phyloP scores from a whole-genome alignment of 192 early-diverging fungal genomes.

The Pilaira anomala region DNA sequence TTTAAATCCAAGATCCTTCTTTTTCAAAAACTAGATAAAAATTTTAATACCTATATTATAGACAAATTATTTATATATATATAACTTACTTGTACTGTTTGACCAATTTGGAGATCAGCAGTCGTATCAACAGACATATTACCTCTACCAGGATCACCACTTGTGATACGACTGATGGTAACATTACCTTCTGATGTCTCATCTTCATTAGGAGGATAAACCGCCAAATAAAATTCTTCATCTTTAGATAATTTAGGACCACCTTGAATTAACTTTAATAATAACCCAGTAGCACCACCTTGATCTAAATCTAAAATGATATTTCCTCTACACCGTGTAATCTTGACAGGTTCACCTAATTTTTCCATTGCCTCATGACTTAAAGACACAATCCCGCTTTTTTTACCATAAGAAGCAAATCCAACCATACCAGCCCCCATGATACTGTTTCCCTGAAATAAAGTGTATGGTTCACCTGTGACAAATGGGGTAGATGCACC shows the following conservation, averaged over 20 bases:
- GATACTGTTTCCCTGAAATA: slow-evolving; percentile 44
- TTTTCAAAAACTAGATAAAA: slow-evolving; percentile 34
- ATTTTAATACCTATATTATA: background rate
- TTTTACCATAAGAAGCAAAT: slow-evolving; percentile 29
- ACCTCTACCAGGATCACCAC: slow-evolving; percentile 55
- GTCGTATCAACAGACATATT: slow-evolving; percentile 58
- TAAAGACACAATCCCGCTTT: background rate
- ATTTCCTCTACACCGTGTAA: slow-evolving; percentile 54
- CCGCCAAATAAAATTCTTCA: slow-evolving; percentile 51
- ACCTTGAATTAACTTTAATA: slow-evolving; percentile 42
- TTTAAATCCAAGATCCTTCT: background rate
- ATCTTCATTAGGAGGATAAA: slow-evolving; percentile 21
- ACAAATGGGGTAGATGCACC: slow-evolving; percentile 55
- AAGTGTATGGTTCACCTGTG: slow-evolving; percentile 46
- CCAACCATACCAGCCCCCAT: slow-evolving; percentile 48
- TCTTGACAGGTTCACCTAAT: slow-evolving; percentile 46
- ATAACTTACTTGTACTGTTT: slow-evolving; percentile 46
- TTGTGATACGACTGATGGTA: slow-evolving; percentile 40
- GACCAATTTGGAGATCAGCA: slow-evolving; percentile 44
- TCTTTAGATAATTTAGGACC: slow-evolving; percentile 43
- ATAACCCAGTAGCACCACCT: slow-evolving; percentile 43
- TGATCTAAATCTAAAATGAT: slow-evolving; percentile 55
- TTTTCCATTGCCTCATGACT: slow-evolving; percentile 37
- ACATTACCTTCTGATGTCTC: background rate
- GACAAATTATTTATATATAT: slow-evolving; percentile 8